A percentile compares a stretch with the other conserved stretches of the same genome.
Evolutionary conservation across 225 moss, liverwort and hornwort genomes (phyloP).

Genomic region (Neckera pumila): DNA sequence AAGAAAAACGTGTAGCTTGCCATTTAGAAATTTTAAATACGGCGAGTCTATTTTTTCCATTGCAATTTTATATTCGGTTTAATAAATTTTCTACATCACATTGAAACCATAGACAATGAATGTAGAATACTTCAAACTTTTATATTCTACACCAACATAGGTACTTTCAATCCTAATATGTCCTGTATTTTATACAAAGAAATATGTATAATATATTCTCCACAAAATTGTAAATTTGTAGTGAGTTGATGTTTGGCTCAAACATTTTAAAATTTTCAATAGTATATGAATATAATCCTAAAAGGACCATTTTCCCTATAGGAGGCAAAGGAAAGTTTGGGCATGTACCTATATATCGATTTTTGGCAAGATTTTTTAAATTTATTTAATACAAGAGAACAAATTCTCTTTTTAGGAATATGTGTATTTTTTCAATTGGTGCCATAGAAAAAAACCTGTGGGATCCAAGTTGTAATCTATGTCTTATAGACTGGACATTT

Average conservation of each 20-base stretch:
- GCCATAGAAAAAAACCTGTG: too few species aligned
- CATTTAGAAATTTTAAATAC: neutral
- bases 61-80: neutral
- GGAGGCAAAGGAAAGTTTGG: too few species aligned
- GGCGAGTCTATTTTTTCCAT: neutral
- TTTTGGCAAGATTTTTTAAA: too few species aligned
- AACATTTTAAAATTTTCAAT: too few species aligned
- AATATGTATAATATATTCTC: neutral
- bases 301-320: too few species aligned
- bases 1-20: neutral
- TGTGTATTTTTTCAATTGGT: too few species aligned
- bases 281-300: accelerated
- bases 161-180: neutral
- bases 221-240: too few species aligned
- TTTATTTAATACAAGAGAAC: too few species aligned
- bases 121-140: neutral
- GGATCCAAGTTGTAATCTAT: too few species aligned
- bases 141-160: neutral
- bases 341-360: too few species aligned
- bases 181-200: neutral
- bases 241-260: neutral
- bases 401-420: too few species aligned
- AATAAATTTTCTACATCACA: neutral
- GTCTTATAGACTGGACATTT: too few species aligned
- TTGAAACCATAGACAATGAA: neutral